These are phyloP conservation scores for Daldinia decipiens DNA, from an alignment of 495 filamentous ascomycete species.

Conservation along the genomic window DNA sequence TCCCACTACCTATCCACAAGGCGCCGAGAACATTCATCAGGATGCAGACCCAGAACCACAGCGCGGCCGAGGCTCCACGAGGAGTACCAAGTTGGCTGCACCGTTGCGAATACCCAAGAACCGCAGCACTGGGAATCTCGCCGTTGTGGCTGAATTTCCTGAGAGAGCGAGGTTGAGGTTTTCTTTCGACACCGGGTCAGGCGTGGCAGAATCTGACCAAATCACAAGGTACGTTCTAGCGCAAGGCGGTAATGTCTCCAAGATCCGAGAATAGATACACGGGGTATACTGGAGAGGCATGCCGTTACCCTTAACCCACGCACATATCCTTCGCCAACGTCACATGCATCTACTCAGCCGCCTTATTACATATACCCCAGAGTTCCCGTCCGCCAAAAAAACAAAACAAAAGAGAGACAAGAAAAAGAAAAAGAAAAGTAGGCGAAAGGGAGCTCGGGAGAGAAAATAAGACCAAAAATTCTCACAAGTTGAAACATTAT, in stretches of 20 bases:
- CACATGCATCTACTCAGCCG: conserved; percentile 42
- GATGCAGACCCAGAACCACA: conserved; percentile 50
- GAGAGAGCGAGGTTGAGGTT: conserved; percentile 62
- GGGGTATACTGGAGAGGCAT: conserved; percentile 24
- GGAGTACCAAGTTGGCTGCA: conserved; percentile 49
- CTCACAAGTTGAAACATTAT: conserved; percentile 15
- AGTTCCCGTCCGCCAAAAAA: conserved; percentile 7
- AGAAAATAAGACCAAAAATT: conserved; percentile 22
- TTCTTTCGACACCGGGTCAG: conserved; percentile 64
- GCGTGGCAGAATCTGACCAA: conserved; percentile 61
- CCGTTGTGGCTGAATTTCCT: conserved; percentile 53
- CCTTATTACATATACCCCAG: conserved; percentile 24
- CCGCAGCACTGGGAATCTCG: conserved; percentile 70
- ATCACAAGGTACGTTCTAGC: conserved; percentile 61
- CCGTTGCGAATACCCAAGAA: conserved; percentile 68
- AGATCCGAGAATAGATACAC: conserved; percentile 24
- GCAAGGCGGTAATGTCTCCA: conserved; percentile 42
- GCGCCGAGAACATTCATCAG: conserved; percentile 55
- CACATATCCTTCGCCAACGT: conserved; percentile 28
- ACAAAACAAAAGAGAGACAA: conserved; percentile 11
- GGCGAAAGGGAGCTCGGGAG: conserved; percentile 5
- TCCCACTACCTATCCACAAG: conserved; percentile 48
- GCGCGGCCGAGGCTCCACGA: conserved; percentile 44
- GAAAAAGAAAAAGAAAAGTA: conserved; percentile 7
- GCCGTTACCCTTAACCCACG: conserved; percentile 20